Base-by-base conservation (phyloP, 768 basidiomycete species). In the Podaxis carcinomalis region DNA sequence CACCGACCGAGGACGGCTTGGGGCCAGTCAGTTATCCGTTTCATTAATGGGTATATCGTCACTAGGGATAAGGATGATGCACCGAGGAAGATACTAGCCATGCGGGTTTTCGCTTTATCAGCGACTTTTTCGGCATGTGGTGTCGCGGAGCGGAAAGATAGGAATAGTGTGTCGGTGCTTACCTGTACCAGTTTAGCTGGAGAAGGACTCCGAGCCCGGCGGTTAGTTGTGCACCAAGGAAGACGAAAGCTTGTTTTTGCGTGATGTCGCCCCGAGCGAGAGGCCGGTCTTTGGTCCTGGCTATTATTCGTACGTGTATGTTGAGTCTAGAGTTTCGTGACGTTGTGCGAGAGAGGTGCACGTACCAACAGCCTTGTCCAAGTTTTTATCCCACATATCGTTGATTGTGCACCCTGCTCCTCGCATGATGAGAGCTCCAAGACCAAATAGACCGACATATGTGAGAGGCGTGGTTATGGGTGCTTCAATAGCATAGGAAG, bases 371-470 rank as follows among this genome's bases (percentile, higher is more conserved):
- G 88, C 87, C 69, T 86, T 87, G 79, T 99, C 97, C 49, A 97
- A 83, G 63, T 92, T 86, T 64, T 81, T 82, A 74, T 99, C 97
- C 96, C 97, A 98, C 87, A 99, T 87, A 70, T 99, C 97, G 72
- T 99, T 99, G 67, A 99, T 96, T 2, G 93, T 98, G 74, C 97
- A 99, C 2, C 97, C 97, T 21, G 97, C 97, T 4, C 96, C 93
- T 19, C 97, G 87, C 97, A 99, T 99, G 54, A 98, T 82, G 47
- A 97, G 66, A 0, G 97, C 95, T 1, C 97, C 97, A 9, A 88
- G 70, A 2, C 93, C 95, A 68, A 98, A 98, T 1, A 98, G 77
- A 36, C 84, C 75, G 51, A 93, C 77, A 69, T 94, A 96, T 16
- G 83, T 86, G 57, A 93, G 69, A 14, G 93, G 90, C 0, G 80